Evolutionary conservation across 495 filamentous ascomycete genomes (phyloP).

Genomic region (Penicillium coffeae): DNA sequence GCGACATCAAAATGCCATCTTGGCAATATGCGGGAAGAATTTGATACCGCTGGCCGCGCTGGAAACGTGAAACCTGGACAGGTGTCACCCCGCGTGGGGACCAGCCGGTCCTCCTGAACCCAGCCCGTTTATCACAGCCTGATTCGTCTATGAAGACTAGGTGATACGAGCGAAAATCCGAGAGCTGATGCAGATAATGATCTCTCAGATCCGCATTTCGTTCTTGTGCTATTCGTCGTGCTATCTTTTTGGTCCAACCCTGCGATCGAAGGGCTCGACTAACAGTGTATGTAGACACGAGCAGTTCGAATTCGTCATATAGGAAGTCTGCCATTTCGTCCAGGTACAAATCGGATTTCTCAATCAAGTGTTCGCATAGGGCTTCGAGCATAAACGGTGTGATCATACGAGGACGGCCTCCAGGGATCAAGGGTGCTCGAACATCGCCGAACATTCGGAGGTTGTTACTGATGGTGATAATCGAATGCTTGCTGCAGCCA

Average conservation of each 20-base stretch:
- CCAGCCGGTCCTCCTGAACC: constrained; percentile 29
- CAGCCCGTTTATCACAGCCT: constrained; percentile 13
- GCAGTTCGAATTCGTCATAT: constrained; percentile 14
- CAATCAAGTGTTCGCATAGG: constrained; percentile 1
- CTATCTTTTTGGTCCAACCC: constrained; percentile 9
- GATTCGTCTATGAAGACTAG: constrained; percentile 3
- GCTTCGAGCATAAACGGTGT: constrained; percentile 23
- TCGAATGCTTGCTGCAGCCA: constrained; percentile 5
- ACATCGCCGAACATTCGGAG: not conserved
- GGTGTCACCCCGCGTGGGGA: constrained; percentile 28
- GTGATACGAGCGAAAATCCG: not conserved
- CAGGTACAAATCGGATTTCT: constrained; percentile 10
- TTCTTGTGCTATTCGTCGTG: constrained; percentile 3
- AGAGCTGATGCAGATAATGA: not conserved
- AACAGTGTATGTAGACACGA: constrained; percentile 2
- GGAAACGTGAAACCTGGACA: constrained; percentile 29
- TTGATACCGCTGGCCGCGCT: constrained; percentile 19
- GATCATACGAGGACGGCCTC: constrained; percentile 17
- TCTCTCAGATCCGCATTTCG: constrained; percentile 4
- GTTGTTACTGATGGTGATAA: not conserved
- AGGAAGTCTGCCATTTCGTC: constrained; percentile 13
- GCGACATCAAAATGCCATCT: constrained; percentile 1
- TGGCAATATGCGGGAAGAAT: constrained; percentile 5
- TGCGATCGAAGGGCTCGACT: constrained; percentile 8
- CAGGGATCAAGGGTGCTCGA: not conserved